phyloP scores from a whole-genome alignment of 345 rosid species.

The Citropsis articulata region DNA sequence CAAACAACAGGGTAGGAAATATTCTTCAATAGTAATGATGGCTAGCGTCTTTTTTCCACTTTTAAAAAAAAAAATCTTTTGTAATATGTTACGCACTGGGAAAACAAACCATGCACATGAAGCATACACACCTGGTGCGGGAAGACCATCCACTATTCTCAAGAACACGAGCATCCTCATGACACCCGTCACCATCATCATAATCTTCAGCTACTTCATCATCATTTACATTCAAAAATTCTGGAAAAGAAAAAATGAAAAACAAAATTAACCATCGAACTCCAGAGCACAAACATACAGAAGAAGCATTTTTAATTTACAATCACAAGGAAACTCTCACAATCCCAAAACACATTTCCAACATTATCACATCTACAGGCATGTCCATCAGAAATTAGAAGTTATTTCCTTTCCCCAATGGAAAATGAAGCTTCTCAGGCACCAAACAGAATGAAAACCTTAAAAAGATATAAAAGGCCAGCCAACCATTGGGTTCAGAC shows the following conservation, averaged over 20 bases:
- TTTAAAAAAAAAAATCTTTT: too few relatives aligned
- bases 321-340: background rate
- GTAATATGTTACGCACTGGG: background rate
- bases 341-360: background rate
- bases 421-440: background rate
- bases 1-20: background rate
- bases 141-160: slow-evolving; percentile 99
- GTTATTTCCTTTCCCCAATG: background rate
- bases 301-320: background rate
- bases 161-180: slow-evolving; percentile 60
- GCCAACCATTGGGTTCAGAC: background rate
- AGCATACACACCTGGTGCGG: slow-evolving; percentile 74
- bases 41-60: background rate
- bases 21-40: background rate
- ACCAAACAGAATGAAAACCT: background rate
- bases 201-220: slow-evolving; percentile 74
- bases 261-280: background rate
- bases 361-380: background rate
- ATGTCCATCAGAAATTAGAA: background rate
- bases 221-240: slow-evolving; percentile 86
- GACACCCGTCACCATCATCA: slow-evolving; percentile 51
- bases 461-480: background rate
- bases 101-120: background rate
- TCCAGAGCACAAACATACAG: background rate
- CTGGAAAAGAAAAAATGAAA: slow-evolving; percentile 34